Base-by-base conservation (phyloP, 257 asterid species). In the Rubia yunnanensis region DNA sequence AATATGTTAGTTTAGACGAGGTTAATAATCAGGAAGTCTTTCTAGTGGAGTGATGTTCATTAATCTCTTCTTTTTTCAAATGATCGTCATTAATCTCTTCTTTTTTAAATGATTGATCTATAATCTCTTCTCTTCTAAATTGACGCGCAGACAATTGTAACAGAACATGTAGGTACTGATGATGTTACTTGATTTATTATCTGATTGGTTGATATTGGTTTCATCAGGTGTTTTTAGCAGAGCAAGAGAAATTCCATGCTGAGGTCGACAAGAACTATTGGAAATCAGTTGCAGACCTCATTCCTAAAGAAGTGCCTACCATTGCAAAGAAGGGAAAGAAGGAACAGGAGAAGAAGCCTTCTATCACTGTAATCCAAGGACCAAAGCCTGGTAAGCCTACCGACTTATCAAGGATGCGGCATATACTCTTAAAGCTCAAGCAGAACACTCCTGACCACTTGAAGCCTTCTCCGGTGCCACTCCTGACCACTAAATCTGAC, bases 331-430 rank as follows among this genome's bases (percentile, higher is more conserved):
- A 79, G 70, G 79, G 78, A 32, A 84, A 80, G 80, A 85, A 88
- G 73, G 88, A 82, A 14, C 76, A 80, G 61, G 97, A 85, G 65
- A 84, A 84, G 77, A 85, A 83, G 76, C 81, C 82, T 59, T 76
- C 94, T 4, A 39, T 79, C 23, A 58, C 48, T 31, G 83, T 84
- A 64, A 75, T 84, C 61, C 92, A 86, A 69, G 97, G 97, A 10
- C 97, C 96, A 38, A 91, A 91, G 79, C 95, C 95, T 17, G 98
- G 98, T 44, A 91, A 84, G 73, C 91, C 86, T 10, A 80, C 95
- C 1, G 91, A 91, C 69, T 63, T 84, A 32, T 58, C 88, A 15
- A 86, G 97, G 73, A 86, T 91, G 96, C 74, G 96, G 53, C 89
- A 86, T 65, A 50, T 84, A 60, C 86, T 91, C 23, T 0, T 81